A percentile compares a stretch with the other conserved stretches of the same genome.
phyloP scores from a whole-genome alignment of 140 eudicot species.

The Anethum foeniculum region DNA sequence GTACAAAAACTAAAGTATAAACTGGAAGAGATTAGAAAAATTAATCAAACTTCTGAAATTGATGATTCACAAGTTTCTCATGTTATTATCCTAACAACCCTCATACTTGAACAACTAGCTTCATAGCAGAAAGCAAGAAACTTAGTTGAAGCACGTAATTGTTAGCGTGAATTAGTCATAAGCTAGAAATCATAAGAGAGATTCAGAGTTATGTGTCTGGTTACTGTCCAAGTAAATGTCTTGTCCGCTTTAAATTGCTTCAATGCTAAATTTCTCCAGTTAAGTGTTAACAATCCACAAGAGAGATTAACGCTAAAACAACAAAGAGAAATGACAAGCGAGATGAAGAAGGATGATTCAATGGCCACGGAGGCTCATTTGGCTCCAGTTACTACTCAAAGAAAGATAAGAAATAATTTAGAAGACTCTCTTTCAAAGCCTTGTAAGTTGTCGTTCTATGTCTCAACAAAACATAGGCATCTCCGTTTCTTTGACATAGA shows the following conservation, averaged over 20 bases:
- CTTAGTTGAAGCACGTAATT: background rate
- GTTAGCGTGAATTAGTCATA: background rate
- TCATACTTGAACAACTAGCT: background rate
- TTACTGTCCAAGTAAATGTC: background rate
- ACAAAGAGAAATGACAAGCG: background rate
- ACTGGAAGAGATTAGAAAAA: background rate
- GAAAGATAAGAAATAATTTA: constrained; percentile 9
- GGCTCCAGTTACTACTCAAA: constrained; percentile 8
- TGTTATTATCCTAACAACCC: background rate
- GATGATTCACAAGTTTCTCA: background rate
- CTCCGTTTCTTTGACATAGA: background rate
- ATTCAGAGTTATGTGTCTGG: constrained; percentile 1
- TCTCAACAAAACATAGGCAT: background rate
- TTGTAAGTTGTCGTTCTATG: background rate
- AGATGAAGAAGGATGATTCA: background rate
- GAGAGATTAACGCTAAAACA: background rate
- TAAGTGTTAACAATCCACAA: background rate
- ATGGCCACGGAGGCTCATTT: constrained; percentile 4
- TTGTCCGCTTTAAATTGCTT: background rate
- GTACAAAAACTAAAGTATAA: background rate
- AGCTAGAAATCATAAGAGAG: background rate
- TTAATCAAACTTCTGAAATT: background rate
- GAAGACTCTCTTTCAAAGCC: constrained; percentile 15
- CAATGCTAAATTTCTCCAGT: background rate
- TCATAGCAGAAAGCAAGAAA: background rate